These are phyloP conservation scores for Rhytidhysteron rufulum DNA, from an alignment of 2,329 filamentous ascomycete genomes.

Conservation along the genomic window DNA sequence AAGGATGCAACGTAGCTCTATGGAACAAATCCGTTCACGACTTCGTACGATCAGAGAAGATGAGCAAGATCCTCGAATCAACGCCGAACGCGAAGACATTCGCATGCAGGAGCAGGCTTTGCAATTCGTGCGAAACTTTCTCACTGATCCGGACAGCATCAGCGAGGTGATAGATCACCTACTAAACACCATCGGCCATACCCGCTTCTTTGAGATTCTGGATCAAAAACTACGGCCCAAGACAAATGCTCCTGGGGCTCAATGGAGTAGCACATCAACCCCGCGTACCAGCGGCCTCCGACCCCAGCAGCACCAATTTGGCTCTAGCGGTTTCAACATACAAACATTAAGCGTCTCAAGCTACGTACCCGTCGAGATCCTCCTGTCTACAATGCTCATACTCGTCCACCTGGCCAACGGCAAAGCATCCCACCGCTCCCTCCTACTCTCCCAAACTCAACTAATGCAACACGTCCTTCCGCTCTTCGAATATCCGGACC, in stretches of 20 bases:
- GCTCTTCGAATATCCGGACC: slow-evolving; percentile 69
- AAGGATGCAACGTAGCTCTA: slow-evolving; percentile 32
- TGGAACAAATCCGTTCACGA: slow-evolving; percentile 34
- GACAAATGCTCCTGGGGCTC: slow-evolving; percentile 5
- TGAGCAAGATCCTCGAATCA: slow-evolving; percentile 64
- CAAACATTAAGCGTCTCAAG: slow-evolving; percentile 24
- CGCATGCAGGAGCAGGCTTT: slow-evolving; percentile 88
- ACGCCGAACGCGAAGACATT: slow-evolving; percentile 71
- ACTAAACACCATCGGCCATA: slow-evolving; percentile 70
- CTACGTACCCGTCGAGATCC: slow-evolving; percentile 55
- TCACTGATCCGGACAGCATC: slow-evolving; percentile 58
- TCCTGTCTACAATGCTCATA: slow-evolving; percentile 74
- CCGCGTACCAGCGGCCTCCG: slow-evolving; percentile 3
- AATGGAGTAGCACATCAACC: slow-evolving; percentile 7
- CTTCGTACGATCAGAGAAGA: slow-evolving; percentile 53
- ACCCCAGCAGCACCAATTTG: slow-evolving; percentile 25
- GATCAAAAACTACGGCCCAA: slow-evolving; percentile 68
- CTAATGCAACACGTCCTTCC: slow-evolving; percentile 69
- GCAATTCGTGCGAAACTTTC: slow-evolving; percentile 84
- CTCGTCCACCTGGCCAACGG: slow-evolving; percentile 87
- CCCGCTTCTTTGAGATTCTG: slow-evolving; percentile 76
- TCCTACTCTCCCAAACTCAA: slow-evolving; percentile 64
- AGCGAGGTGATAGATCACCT: slow-evolving; percentile 79
- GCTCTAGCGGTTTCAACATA: slow-evolving; percentile 38
- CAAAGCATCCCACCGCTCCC: slow-evolving; percentile 69